Evolutionary conservation across 768 basidiomycete species (phyloP), one percentile per base, ranked within the genome.

Genomic region (Mycena amicta): DNA sequence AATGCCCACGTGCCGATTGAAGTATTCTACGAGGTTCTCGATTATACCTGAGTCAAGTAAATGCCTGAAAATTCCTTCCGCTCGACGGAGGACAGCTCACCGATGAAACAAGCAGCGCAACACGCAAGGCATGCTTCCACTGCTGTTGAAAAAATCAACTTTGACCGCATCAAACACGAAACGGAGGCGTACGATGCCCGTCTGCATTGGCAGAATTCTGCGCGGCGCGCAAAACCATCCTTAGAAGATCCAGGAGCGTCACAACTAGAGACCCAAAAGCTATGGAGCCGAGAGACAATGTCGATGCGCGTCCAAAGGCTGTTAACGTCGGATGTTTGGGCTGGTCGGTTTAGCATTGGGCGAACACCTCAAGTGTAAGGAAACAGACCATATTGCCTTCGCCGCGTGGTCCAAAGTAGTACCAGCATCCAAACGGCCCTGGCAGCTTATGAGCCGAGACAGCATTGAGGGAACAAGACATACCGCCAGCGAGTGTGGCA

Each of bases 231-330:
- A 93, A 69, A 41, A 92, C 65, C 66, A 91, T 72, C 49, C 83
- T 75, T 40, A 92, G 57, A 16, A 92, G 68, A 59, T 93, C 92
- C 40, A 94, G 73, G 29, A 93, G 69, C 1, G 93, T 91, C 27
- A 94, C 92, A 56, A 93, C 89, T 64, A 94, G 75, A 15, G 87
- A 89, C 15, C 91, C 91, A 68, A 95, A 93, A 0, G 91, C 90
- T 61, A 93, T 90, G 2, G 89, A 92, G 6, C 91, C 93, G 29
- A 95, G 80, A 0, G 91, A 93, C 26, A 87, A 71, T 0, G 90
- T 92, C 3, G 87, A 89, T 23, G 90, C 89, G 27, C 92, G 83
- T 22, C 81, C 80, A 63, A 94, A 89, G 0, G 90, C 80, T 43
- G 86, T 79, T 2, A 86, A 67, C 6, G 89, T 90, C 1, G 90